Percentiles rank a stretch among this genome's conserved stretches.
Conservation (phyloP, 371 early-diverging fungal species). For the Circinella umbellata region DNA sequence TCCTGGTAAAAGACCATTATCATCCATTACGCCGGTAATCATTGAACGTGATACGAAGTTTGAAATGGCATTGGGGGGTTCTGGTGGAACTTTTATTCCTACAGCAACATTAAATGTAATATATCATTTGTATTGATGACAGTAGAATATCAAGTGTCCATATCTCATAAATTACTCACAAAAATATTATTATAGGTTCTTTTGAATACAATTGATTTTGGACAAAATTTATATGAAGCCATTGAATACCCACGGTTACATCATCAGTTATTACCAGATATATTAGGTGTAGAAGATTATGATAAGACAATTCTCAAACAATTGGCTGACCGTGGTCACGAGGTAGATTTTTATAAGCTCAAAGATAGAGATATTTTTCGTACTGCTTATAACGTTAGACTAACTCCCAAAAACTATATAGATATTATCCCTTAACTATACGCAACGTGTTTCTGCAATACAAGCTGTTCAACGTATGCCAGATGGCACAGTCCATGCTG, state of each 20-base stretch:
- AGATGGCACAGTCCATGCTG: slow-evolving; percentile 41
- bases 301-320: slow-evolving; percentile 12
- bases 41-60: slow-evolving; percentile 74
- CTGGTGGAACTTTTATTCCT: slow-evolving; percentile 95
- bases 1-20: slow-evolving; percentile 93
- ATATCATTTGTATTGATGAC: not conserved
- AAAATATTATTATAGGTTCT: slow-evolving; percentile 53
- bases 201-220: slow-evolving; percentile 77
- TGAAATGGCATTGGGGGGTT: slow-evolving; percentile 87
- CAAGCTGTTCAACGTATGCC: slow-evolving; percentile 37
- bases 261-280: slow-evolving; percentile 91
- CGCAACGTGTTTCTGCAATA: slow-evolving; percentile 31
- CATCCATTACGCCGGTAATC: slow-evolving; percentile 90
- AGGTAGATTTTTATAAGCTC: slow-evolving; percentile 6
- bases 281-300: slow-evolving; percentile 46
- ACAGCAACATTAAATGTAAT: slow-evolving; percentile 81
- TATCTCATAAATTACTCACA: not conserved
- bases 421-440: not conserved
- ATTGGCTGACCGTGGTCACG: slow-evolving; percentile 4
- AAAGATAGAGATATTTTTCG: too few relatives aligned
- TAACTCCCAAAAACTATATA: not conserved
- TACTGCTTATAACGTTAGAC: too few relatives aligned
- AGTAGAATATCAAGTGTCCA: too few relatives aligned
- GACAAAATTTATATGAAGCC: slow-evolving; percentile 71
- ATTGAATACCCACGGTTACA: slow-evolving; percentile 87